Conservation (phyloP, 2,329 filamentous ascomycete genomes). For the Aspergillus costaricaensis region DNA sequence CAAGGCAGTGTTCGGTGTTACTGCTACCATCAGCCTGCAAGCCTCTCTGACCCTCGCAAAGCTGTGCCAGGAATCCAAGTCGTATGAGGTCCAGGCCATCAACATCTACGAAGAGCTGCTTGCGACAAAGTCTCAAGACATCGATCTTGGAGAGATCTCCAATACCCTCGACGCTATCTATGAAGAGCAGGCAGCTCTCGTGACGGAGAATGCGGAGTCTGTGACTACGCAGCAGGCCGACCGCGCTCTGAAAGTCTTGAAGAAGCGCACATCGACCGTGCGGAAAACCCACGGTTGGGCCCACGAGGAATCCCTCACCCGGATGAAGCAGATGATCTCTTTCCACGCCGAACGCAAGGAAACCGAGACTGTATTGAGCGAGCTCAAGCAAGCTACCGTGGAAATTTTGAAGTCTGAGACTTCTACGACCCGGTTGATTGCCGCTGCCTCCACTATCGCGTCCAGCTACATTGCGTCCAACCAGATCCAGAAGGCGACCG, state of each 20-base stretch:
- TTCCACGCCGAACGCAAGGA: constrained; percentile 40
- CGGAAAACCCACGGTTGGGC: constrained; percentile 42
- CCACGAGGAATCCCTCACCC: constrained; percentile 41
- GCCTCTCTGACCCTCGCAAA: constrained; percentile 39
- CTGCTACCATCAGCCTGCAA: constrained; percentile 40
- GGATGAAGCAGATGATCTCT: constrained; percentile 39
- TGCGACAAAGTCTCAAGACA: constrained; percentile 32
- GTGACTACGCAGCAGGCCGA: constrained; percentile 34
- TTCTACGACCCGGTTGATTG: constrained; percentile 30
- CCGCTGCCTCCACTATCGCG: constrained; percentile 41
- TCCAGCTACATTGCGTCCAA: constrained; percentile 38
- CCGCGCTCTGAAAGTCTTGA: constrained; percentile 33
- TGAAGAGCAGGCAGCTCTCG: constrained; percentile 38
- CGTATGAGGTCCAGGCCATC: constrained; percentile 39
- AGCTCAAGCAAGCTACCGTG: constrained; percentile 38
- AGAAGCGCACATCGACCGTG: constrained; percentile 31
- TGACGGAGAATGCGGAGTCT: constrained; percentile 24
- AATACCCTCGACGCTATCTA: constrained; percentile 40
- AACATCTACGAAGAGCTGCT: constrained; percentile 41
- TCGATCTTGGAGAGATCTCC: constrained; percentile 38
- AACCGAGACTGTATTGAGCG: constrained; percentile 30
- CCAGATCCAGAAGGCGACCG: constrained; percentile 35
- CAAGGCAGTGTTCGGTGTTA: constrained; percentile 37
- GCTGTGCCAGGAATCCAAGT: constrained; percentile 42
- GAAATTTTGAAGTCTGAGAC: constrained; percentile 39